These are phyloP conservation scores for Phanerochaete carnosa DNA, from an alignment of 768 basidiomycete genomes.

Conservation along the genomic window DNA sequence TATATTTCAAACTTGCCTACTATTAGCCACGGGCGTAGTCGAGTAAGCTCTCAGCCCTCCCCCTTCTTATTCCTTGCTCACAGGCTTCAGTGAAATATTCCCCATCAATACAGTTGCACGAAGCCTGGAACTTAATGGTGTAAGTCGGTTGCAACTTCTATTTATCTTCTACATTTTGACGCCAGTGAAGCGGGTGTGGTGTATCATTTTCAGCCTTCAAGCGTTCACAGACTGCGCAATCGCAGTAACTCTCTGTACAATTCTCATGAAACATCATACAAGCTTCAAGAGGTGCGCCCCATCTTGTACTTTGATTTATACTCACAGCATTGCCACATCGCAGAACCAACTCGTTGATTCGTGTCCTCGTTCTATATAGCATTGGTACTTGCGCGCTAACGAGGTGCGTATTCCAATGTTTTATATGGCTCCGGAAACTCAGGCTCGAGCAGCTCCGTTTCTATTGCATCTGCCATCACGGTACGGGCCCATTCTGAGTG, in stretches of 20 bases:
- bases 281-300: not conserved
- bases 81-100: no score
- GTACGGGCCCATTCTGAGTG: not conserved
- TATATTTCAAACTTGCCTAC: no score
- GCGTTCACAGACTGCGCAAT: constrained; percentile 1
- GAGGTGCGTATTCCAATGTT: no score
- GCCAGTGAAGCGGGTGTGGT: not conserved
- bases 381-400: not conserved
- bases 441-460: not conserved
- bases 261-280: not conserved
- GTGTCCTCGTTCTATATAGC: not conserved
- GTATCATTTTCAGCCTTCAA: not conserved
- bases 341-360: not conserved
- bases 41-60: no score
- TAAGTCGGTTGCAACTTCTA: not conserved
- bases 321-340: not conserved
- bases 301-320: no score
- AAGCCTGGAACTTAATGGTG: not conserved
- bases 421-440: not conserved
- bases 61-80: no score
- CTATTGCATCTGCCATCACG: not conserved
- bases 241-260: not conserved
- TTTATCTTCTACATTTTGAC: no score
- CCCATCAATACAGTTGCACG: not conserved
- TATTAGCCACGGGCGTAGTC: no score